phyloP scores from a whole-genome alignment of 1,284 basidiomycete genomes.

The Ceratobasidium sp. region DNA sequence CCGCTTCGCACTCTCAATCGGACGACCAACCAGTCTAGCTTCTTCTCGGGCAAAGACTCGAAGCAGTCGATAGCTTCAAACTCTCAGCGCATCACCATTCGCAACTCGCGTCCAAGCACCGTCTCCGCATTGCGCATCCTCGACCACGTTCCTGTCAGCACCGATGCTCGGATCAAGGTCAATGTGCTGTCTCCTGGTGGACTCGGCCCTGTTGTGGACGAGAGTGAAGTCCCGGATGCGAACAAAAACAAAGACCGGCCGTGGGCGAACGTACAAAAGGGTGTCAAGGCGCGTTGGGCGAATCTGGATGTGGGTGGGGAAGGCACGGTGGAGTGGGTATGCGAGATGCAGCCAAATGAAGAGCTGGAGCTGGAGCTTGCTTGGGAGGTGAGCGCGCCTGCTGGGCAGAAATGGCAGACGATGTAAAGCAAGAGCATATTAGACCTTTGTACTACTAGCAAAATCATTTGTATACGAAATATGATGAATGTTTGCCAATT shows the following conservation, averaged over 20 bases:
- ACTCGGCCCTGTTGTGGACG: conserved; percentile 30
- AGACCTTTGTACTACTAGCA: not conserved
- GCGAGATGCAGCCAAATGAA: conserved; percentile 40
- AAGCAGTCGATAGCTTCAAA: conserved; percentile 48
- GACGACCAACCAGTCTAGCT: conserved; percentile 37
- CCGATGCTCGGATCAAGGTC: conserved; percentile 51
- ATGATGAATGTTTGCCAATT: too few species aligned
- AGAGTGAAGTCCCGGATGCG: not conserved
- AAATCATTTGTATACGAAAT: too few species aligned
- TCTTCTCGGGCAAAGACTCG: conserved; percentile 16
- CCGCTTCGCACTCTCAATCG: conserved; percentile 49
- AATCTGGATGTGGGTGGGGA: conserved; percentile 45
- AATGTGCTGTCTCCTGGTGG: conserved; percentile 48
- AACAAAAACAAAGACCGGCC: conserved; percentile 24
- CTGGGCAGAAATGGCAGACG: conserved; percentile 46
- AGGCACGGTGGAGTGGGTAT: conserved; percentile 50
- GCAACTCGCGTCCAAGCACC: conserved; percentile 49
- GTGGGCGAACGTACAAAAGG: conserved; percentile 14
- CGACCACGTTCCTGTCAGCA: conserved; percentile 52
- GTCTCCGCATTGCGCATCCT: conserved; percentile 48
- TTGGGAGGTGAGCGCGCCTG: conserved; percentile 48
- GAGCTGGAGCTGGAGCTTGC: conserved; percentile 43
- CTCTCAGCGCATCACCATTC: conserved; percentile 51
- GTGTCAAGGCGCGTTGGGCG: conserved; percentile 36
- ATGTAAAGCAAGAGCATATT: not conserved